phyloP scores from a whole-genome alignment of 1,284 basidiomycete species.

The Trichosporon sp. region DNA sequence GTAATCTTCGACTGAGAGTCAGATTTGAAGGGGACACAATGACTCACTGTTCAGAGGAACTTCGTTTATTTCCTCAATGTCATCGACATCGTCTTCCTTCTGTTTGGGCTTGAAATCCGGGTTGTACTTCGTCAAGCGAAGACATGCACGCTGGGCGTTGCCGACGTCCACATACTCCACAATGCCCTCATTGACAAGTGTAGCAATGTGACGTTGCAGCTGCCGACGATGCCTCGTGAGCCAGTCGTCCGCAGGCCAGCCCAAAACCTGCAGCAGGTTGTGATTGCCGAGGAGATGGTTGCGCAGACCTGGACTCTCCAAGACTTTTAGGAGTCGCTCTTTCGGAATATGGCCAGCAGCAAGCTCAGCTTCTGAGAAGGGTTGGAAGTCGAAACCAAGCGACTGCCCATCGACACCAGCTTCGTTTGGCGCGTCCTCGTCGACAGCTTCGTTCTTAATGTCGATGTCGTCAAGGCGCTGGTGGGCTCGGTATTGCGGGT shows the following conservation, averaged over 20 bases:
- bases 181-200: constrained; percentile 26
- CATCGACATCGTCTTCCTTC: background rate
- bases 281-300: constrained; percentile 37
- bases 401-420: constrained; percentile 2
- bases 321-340: constrained; percentile 32
- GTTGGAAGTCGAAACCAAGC: constrained; percentile 28
- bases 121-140: constrained; percentile 41
- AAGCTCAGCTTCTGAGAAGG: constrained; percentile 33
- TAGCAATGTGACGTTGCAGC: constrained; percentile 26
- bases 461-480: constrained; percentile 13
- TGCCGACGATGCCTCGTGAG: constrained; percentile 26
- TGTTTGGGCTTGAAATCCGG: constrained; percentile 19
- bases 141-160: constrained; percentile 24
- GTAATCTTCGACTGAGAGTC: constrained; percentile 14
- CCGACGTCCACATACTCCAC: constrained; percentile 36
- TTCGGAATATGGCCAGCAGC: constrained; percentile 33
- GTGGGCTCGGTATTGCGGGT: constrained; percentile 28
- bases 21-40: background rate
- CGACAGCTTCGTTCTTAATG: constrained; percentile 17
- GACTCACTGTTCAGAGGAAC: constrained; percentile 3
- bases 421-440: constrained; percentile 11
- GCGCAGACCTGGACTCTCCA: constrained; percentile 36
- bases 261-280: constrained; percentile 23
- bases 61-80: constrained; percentile 3
- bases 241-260: constrained; percentile 16